These are phyloP conservation scores for Nakataea oryzae DNA, from an alignment of 2,329 filamentous ascomycete species.

Conservation along the genomic window DNA sequence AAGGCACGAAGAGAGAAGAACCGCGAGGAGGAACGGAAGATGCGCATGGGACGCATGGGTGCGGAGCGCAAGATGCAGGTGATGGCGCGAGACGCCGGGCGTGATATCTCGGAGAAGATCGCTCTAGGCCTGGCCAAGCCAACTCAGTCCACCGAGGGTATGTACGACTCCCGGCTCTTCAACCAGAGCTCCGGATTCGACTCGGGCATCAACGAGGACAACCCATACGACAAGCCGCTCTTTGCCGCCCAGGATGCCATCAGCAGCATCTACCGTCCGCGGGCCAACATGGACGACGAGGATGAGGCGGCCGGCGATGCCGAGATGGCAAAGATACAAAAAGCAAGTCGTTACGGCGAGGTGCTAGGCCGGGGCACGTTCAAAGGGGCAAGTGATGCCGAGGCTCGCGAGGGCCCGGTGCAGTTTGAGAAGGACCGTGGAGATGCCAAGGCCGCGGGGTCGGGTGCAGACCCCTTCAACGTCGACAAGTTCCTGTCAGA, in stretches of 20 bases:
- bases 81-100: conserved; percentile 89
- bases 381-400: conserved; percentile 73
- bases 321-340: conserved; percentile 82
- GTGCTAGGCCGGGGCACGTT: conserved; percentile 84
- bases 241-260: conserved; percentile 95
- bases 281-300: conserved; percentile 62
- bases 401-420: conserved; percentile 83
- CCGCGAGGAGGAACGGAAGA: conserved; percentile 76
- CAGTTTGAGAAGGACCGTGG: conserved; percentile 82
- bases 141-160: conserved; percentile 80
- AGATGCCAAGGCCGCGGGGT: conserved; percentile 11
- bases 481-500: conserved; percentile 90
- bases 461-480: conserved; percentile 68
- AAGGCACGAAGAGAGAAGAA: conserved; percentile 66
- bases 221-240: conserved; percentile 91
- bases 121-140: conserved; percentile 91
- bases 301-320: conserved; percentile 69
- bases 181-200: conserved; percentile 90
- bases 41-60: conserved; percentile 92
- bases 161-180: conserved; percentile 95
- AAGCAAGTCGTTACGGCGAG: conserved; percentile 72
- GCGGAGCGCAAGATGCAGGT: conserved; percentile 84
- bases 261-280: conserved; percentile 84
- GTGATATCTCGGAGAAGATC: conserved; percentile 95
- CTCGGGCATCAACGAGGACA: conserved; percentile 92